These are phyloP conservation scores for Evernia prunastri DNA, from an alignment of 495 filamentous ascomycete species.

Conservation along the genomic window DNA sequence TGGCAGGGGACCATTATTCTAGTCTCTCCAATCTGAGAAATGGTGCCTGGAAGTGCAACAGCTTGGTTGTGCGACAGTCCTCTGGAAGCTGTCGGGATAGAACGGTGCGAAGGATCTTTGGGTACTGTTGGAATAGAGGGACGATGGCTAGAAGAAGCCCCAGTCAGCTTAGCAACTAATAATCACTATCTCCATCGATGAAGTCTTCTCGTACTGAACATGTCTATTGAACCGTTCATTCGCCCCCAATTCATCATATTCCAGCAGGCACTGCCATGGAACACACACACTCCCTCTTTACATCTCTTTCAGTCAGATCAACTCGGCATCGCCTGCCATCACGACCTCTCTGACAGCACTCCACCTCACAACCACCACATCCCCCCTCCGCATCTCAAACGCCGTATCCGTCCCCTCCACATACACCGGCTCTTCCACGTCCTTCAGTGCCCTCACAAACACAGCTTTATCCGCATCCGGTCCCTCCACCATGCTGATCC, in stretches of 20 bases:
- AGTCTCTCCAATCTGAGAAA: neutral
- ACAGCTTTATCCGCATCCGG: constrained; percentile 78
- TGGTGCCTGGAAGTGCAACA: too few relatives aligned
- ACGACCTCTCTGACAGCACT: constrained; percentile 68
- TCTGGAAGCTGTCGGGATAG: too few relatives aligned
- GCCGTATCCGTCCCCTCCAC: constrained; percentile 49
- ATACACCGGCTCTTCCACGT: constrained; percentile 50
- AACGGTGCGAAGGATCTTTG: too few relatives aligned
- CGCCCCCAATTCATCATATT: too few relatives aligned
- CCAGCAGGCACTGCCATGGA: neutral
- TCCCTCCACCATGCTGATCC: constrained; percentile 83
- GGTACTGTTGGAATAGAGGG: neutral
- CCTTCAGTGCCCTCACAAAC: constrained; percentile 69
- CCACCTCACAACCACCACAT: constrained; percentile 85
- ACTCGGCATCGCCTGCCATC: constrained; percentile 67
- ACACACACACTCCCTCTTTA: neutral
- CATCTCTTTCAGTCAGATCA: constrained; percentile 52
- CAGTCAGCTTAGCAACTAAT: neutral
- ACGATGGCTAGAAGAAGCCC: neutral
- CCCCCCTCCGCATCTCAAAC: constrained; percentile 64
- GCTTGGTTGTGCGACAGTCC: too few relatives aligned
- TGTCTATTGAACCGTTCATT: neutral
- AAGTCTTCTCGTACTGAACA: neutral
- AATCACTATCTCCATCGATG: neutral
- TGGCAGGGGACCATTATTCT: neutral